A percentile compares a stretch with the other conserved stretches of the same genome.
phyloP scores from a whole-genome alignment of 768 basidiomycete genomes.

The Agaricus sinodeliciosus region DNA sequence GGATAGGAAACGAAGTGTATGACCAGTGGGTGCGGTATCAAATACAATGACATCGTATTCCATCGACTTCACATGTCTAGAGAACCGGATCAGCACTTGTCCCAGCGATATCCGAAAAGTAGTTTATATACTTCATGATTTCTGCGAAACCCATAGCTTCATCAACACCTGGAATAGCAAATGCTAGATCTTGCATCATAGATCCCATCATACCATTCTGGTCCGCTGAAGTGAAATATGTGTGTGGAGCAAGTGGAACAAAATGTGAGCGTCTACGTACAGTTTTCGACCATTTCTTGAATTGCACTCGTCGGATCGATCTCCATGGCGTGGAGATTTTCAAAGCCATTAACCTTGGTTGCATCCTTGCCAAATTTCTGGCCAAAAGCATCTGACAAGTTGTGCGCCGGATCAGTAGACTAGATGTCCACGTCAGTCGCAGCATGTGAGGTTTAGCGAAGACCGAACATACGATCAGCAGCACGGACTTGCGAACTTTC shows the following conservation, averaged over 20 bases:
- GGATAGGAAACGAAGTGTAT: constrained; percentile 97
- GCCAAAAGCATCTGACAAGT: constrained; percentile 95
- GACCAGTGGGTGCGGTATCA: constrained; percentile 97
- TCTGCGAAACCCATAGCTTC: constrained; percentile 99
- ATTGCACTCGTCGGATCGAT: constrained; percentile 97
- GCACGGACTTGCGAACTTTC: constrained; percentile 84
- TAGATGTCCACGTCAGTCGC: constrained; percentile 22
- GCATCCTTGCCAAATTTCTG: constrained; percentile 99
- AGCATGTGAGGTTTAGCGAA: background rate
- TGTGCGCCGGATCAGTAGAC: constrained; percentile 99
- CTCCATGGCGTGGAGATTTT: constrained; percentile 97
- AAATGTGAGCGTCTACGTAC: constrained; percentile 34
- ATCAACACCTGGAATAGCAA: constrained; percentile 98
- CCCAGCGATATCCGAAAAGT: background rate
- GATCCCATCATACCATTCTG: constrained; percentile 93
- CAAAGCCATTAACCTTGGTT: constrained; percentile 95
- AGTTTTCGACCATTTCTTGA: constrained; percentile 98
- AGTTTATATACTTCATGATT: constrained; percentile 87
- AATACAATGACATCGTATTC: constrained; percentile 99
- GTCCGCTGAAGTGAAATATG: constrained; percentile 47
- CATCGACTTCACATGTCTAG: constrained; percentile 98
- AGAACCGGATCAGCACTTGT: constrained; percentile 3
- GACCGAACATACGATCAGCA: constrained; percentile 73
- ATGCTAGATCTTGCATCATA: constrained; percentile 99
- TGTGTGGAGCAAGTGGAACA: constrained; percentile 5